Evolutionary conservation across 345 rosid species (phyloP).

Genomic region (Acer negundo): DNA sequence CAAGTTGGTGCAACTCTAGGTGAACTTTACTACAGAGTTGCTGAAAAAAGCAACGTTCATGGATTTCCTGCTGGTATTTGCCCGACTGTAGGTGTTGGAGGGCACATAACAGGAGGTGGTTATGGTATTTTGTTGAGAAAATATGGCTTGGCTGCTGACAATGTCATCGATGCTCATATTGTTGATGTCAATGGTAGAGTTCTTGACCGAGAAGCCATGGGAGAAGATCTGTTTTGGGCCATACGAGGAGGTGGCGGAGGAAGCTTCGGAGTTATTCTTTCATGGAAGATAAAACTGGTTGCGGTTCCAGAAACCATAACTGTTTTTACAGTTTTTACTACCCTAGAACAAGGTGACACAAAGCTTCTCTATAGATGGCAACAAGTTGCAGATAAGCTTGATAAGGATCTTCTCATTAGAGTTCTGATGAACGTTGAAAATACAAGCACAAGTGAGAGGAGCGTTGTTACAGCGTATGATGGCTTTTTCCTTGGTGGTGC

Average conservation of each 20-base stretch:
- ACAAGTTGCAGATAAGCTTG: background rate
- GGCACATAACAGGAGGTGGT: background rate
- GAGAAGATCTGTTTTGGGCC: background rate
- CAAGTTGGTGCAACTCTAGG: constrained; percentile 1
- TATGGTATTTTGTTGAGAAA: background rate
- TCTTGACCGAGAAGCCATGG: constrained; percentile 1
- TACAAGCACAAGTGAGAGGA: constrained; percentile 22
- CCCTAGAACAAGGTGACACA: background rate
- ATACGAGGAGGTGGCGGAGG: constrained; percentile 2
- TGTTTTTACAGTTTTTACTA: background rate
- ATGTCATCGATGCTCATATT: background rate
- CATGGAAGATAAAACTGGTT: background rate
- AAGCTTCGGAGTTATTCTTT: constrained; percentile 4
- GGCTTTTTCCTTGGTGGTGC: constrained; percentile 48
- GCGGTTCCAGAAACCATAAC: background rate
- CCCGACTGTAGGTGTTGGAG: background rate
- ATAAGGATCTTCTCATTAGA: constrained; percentile 28
- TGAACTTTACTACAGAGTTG: background rate
- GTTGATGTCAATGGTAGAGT: background rate
- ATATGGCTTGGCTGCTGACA: background rate
- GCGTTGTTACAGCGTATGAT: constrained; percentile 28
- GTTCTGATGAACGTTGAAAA: constrained; percentile 21
- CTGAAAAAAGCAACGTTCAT: background rate
- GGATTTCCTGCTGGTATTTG: background rate
- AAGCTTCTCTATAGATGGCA: constrained; percentile 1